These are phyloP conservation scores for Populus hybrid DNA, from an alignment of 441 rosid genomes.

Conservation along the genomic window DNA sequence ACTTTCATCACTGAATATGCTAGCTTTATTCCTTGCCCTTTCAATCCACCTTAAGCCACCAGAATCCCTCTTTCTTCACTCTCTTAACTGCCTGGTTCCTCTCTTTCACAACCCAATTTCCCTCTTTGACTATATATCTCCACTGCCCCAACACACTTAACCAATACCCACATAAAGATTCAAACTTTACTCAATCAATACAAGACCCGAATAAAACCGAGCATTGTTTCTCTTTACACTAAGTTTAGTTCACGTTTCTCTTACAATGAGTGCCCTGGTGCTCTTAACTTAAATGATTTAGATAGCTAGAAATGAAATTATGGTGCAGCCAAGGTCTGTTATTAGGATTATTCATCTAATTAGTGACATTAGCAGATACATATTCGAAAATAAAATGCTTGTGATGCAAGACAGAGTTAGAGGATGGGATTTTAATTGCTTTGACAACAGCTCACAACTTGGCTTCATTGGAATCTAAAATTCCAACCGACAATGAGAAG, in stretches of 20 bases:
- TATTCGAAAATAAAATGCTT: no score
- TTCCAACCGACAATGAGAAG: no score
- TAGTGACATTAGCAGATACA: no score
- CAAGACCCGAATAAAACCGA: conserved; percentile 24
- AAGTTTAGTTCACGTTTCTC: conserved; percentile 46
- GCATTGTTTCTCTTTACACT: conserved; percentile 37
- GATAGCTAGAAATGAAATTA: no score
- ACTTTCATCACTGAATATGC: not conserved
- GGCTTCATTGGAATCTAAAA: no score
- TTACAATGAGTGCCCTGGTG: conserved; percentile 61
- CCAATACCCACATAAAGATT: conserved; percentile 1
- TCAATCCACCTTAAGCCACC: conserved; percentile 74
- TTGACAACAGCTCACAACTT: no score
- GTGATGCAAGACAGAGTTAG: no score
- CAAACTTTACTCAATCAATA: conserved; percentile 1
- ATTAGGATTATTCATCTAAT: no score
- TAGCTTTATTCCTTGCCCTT: conserved; percentile 48
- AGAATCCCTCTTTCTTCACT: conserved; percentile 32
- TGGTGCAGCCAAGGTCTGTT: no score
- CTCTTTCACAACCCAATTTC: conserved; percentile 23
- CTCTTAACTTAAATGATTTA: no score
- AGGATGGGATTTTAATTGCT: no score
- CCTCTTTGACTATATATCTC: conserved; percentile 24
- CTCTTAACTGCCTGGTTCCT: conserved; percentile 42
- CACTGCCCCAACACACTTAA: conserved; percentile 47